phyloP scores from a whole-genome alignment of 805 yeast species.

The Ogataea kodamae region DNA sequence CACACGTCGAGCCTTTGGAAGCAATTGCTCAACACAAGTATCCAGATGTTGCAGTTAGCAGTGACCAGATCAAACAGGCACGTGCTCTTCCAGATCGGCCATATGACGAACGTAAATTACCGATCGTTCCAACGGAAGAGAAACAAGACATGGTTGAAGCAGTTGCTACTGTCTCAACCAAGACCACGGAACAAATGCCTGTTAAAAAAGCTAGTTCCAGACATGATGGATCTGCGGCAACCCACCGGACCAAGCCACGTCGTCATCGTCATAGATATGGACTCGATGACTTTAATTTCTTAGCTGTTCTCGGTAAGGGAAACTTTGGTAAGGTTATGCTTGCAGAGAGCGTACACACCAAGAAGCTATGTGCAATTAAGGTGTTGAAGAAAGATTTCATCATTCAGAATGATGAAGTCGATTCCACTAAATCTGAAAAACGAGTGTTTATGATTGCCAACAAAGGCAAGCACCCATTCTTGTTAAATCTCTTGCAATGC shows the following conservation, averaged over 20 bases:
- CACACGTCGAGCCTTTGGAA: slow-evolving; percentile 8
- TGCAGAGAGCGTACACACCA: slow-evolving; percentile 85
- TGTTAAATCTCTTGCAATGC: slow-evolving; percentile 86
- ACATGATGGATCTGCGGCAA: slow-evolving; percentile 4
- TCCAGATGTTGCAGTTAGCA: slow-evolving; percentile 27
- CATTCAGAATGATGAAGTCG: slow-evolving; percentile 93
- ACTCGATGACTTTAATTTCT: slow-evolving; percentile 87
- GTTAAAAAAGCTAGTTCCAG: slow-evolving; percentile 1
- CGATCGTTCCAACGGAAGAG: slow-evolving; percentile 13
- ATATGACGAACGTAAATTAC: slow-evolving; percentile 18
- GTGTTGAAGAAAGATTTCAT: slow-evolving; percentile 95
- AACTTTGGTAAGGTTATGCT: slow-evolving; percentile 98
- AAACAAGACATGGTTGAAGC: slow-evolving; percentile 1
- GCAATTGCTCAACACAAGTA: slow-evolving; percentile 15
- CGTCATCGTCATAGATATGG: slow-evolving; percentile 73
- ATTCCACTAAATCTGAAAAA: slow-evolving; percentile 91
- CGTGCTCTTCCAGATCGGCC: slow-evolving; percentile 9
- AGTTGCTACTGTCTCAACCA: slow-evolving; percentile 4
- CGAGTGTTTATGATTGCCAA: slow-evolving; percentile 76
- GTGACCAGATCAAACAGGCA: slow-evolving; percentile 11
- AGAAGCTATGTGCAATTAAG: slow-evolving; percentile 87
- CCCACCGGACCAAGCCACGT: slow-evolving; percentile 31
- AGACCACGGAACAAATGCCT: slow-evolving; percentile 1
- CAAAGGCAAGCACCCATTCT: slow-evolving; percentile 86
- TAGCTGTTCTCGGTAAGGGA: slow-evolving; percentile 97